A percentile compares a stretch with the other conserved stretches of the same genome.
phyloP scores from a whole-genome alignment of 2,329 filamentous ascomycete genomes.

The Fusarium anthophilum region DNA sequence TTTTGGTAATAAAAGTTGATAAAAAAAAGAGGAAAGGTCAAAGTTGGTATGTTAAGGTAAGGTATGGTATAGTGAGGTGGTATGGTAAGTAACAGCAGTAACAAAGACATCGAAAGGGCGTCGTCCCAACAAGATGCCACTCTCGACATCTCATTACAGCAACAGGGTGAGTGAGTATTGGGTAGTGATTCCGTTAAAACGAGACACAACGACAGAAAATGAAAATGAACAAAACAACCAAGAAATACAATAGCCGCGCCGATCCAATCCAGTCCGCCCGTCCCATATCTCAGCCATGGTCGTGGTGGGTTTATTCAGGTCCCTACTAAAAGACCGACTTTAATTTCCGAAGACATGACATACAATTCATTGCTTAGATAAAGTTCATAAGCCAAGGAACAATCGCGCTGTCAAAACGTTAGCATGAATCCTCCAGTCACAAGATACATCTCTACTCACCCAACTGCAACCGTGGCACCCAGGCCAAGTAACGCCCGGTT shows the following conservation, averaged over 20 bases:
- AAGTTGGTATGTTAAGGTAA: not conserved
- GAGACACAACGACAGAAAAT: slow-evolving; percentile 28
- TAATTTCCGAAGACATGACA: slow-evolving; percentile 33
- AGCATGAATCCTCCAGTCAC: not conserved
- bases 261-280: slow-evolving; percentile 43
- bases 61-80: slow-evolving; percentile 26
- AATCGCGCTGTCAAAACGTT: slow-evolving; percentile 50
- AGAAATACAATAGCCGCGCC: slow-evolving; percentile 40
- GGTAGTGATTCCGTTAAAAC: slow-evolving; percentile 33
- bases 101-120: slow-evolving; percentile 1
- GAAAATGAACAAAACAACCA: slow-evolving; percentile 31
- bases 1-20: slow-evolving; percentile 19
- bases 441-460: slow-evolving; percentile 69
- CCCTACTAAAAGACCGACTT: slow-evolving; percentile 9
- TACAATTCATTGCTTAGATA: slow-evolving; percentile 50
- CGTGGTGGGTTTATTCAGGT: slow-evolving; percentile 21
- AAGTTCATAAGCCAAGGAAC: slow-evolving; percentile 63
- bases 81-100: slow-evolving; percentile 22
- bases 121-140: slow-evolving; percentile 4
- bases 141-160: slow-evolving; percentile 19
- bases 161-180: slow-evolving; percentile 15
- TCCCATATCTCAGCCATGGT: slow-evolving; percentile 38
- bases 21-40: slow-evolving; percentile 13
- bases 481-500: slow-evolving; percentile 87
- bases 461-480: slow-evolving; percentile 85